Conservation (phyloP, 306 rosid genomes). For the Prunus campanulata region DNA sequence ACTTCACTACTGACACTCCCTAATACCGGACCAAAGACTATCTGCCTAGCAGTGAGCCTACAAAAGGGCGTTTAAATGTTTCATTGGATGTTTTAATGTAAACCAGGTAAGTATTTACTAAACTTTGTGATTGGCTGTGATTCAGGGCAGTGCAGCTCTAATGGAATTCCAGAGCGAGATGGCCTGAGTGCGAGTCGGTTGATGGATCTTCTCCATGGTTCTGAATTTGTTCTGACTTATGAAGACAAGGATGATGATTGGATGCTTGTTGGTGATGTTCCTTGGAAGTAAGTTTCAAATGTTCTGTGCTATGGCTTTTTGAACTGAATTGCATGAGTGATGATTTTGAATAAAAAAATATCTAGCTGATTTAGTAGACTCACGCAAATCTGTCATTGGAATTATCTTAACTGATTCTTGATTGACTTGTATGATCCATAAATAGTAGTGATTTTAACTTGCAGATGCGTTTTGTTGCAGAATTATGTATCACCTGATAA, state of each 20-base stretch:
- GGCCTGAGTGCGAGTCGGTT: constrained; percentile 73
- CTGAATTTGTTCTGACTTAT: constrained; percentile 84
- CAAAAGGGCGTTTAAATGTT: not conserved
- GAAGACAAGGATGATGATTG: constrained; percentile 97
- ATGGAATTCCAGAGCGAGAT: constrained; percentile 62
- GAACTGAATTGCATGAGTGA: not conserved
- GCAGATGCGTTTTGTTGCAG: not conserved
- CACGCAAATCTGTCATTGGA: not conserved
- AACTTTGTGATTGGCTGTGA: constrained; percentile 21
- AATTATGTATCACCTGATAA: not conserved
- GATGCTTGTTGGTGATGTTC: constrained; percentile 99
- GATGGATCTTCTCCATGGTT: constrained; percentile 82
- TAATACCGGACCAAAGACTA: not conserved
- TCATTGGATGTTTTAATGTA: not conserved
- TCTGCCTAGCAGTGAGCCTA: not conserved
- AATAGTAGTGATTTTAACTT: not conserved
- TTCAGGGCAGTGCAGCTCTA: constrained; percentile 75
- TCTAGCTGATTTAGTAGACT: constrained; percentile 3
- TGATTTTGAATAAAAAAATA: not conserved
- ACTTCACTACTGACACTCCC: not conserved
- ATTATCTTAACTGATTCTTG: not conserved
- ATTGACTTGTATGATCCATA: not conserved
- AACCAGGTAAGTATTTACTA: not conserved
- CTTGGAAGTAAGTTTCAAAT: constrained; percentile 79
- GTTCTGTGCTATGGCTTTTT: not conserved